Conservation (phyloP, 2,329 filamentous ascomycete species). For the Plenodomus tracheiphilus region DNA sequence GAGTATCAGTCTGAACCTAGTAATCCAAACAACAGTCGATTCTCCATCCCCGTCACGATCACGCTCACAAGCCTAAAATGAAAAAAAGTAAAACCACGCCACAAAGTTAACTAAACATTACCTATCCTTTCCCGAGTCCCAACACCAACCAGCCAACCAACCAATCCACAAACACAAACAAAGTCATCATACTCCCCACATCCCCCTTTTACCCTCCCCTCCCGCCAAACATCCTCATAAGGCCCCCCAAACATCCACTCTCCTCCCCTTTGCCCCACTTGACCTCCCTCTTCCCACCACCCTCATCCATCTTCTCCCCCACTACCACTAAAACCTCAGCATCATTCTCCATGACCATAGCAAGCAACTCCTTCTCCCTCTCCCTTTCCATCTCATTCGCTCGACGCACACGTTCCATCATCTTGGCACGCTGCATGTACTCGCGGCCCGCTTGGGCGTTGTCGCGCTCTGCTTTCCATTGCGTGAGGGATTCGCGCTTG, state of each 20-base stretch:
- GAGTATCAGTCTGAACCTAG: no score
- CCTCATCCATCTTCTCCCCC: conserved; percentile 2
- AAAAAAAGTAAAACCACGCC: no score
- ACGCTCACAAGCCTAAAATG: no score
- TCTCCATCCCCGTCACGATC: no score
- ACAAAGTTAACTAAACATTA: no score
- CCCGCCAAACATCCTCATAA: conserved; percentile 4
- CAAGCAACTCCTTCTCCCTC: conserved; percentile 25
- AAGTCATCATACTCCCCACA: no score
- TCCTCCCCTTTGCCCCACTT: neutral
- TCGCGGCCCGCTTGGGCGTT: conserved; percentile 9
- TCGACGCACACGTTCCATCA: conserved; percentile 29
- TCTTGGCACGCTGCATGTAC: conserved; percentile 15
- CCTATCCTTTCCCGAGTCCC: no score
- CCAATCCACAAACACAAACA: no score
- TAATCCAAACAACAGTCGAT: no score
- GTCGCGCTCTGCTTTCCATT: conserved; percentile 33
- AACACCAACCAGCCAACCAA: no score
- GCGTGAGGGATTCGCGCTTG: conserved; percentile 20
- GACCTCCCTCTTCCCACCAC: neutral
- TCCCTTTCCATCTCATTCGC: conserved; percentile 35
- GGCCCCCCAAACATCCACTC: conserved; percentile 6
- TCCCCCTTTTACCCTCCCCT: no score
- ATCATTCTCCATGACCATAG: conserved; percentile 17
- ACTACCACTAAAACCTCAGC: conserved; percentile 7